Base-by-base conservation (phyloP, 768 basidiomycete species). In the Boletus eberwhitei region DNA sequence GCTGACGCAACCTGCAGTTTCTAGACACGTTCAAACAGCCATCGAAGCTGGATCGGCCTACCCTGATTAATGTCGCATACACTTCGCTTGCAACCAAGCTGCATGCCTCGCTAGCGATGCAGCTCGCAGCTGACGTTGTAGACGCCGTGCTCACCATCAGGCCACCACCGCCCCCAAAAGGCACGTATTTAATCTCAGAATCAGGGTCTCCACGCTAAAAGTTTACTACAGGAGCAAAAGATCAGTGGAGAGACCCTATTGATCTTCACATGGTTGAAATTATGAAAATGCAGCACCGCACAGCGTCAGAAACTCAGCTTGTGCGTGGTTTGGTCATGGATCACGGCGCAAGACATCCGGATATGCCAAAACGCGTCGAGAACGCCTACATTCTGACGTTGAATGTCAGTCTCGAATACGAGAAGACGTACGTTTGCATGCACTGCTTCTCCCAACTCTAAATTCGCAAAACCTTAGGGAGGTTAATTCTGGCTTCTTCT, bases 281-380 rank as follows among this genome's bases (percentile, higher is more conserved):
- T 58, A 98, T 98, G 97, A 98, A 98, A 78, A 99, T 99, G 97
- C 96, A 97, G 72, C 97, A 99, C 75, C 89, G 95, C 64, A 95
- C 89, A 40, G 93, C 97, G 58, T 93, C 93, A 22, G 97, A 99
- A 73, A 99, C 97, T 31, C 90, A 97, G 69, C 84, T 99, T 37
- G 78, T 99, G 64, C 88, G 91, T 63, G 97, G 97, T 35, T 80
- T 99, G 54, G 97, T 99, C 42, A 80, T 99, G 63, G 97, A 99
- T 75, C 96, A 98, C 69, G 96, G 97, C 61, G 92, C 91, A 52
- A 79, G 97, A 60, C 97, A 99, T 75, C 96, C 97, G 12, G 97
- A 98, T 74, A 98, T 98, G 97, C 95, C 97, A 36, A 98, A 94
- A 79, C 86, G 93, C 65, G 83, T 99, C 52, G 93, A 97, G 74